Evolutionary conservation across 805 yeast genomes (phyloP).

Genomic region (Saccharomycopsis synnaedendra): DNA sequence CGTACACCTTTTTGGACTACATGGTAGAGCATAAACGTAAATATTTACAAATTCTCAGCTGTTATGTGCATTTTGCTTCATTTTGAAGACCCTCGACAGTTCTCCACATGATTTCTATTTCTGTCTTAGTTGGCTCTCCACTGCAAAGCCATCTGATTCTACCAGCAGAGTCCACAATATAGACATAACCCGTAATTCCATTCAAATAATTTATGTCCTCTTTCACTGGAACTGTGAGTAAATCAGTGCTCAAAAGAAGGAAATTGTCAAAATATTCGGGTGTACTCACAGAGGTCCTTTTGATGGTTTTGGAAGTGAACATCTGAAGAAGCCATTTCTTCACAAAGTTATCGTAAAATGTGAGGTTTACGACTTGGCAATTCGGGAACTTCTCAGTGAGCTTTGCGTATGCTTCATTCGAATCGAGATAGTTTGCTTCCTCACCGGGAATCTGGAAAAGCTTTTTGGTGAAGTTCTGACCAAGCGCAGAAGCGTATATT

Average conservation of each 20-base stretch:
- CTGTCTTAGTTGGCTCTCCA: constrained; percentile 67
- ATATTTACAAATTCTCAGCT: background rate
- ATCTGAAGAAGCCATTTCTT: constrained; percentile 55
- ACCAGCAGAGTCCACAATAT: constrained; percentile 62
- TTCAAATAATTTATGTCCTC: constrained; percentile 57
- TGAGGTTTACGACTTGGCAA: constrained; percentile 66
- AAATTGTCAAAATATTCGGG: constrained; percentile 30
- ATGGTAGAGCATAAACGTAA: background rate
- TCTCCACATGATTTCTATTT: constrained; percentile 51
- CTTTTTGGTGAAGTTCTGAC: constrained; percentile 52
- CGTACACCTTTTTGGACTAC: no score
- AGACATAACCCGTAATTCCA: constrained; percentile 72
- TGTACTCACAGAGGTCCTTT: constrained; percentile 35
- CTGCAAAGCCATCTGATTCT: constrained; percentile 87
- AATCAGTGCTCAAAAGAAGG: constrained; percentile 51
- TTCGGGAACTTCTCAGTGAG: constrained; percentile 34
- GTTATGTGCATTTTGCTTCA: constrained; percentile 24
- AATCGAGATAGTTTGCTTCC: constrained; percentile 30
- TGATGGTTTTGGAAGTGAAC: constrained; percentile 29
- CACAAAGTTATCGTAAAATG: constrained; percentile 60
- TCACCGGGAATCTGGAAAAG: constrained; percentile 32
- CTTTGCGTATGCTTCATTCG: constrained; percentile 27
- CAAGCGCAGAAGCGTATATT: constrained; percentile 56
- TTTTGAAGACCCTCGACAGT: constrained; percentile 47
- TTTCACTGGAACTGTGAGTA: constrained; percentile 44